Base-by-base conservation (phyloP, 2,329 filamentous ascomycete species). In the Ophiostoma sp. region DNA sequence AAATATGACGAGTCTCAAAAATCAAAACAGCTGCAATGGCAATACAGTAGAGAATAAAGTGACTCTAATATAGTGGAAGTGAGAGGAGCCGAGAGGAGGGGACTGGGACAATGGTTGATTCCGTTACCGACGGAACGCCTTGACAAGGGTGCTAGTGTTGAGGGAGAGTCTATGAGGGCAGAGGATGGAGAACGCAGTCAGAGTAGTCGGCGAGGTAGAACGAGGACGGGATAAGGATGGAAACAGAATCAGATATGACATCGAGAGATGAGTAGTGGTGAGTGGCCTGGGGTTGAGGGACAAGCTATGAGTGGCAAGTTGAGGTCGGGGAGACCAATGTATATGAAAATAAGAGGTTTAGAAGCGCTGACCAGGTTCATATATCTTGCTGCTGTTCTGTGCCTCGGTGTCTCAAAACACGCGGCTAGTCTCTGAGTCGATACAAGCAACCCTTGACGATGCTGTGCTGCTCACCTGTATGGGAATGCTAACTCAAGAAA, bases 1-100 rank as follows among this genome's bases (percentile, higher is more conserved):
- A 60, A 62, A 62, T 27, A 62, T 62, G 57, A 62, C 57, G 27
- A 62, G 57, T 62, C 57, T 62, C 44, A 48, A 57, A 57, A 57
- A 4, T 1, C 8, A 20, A 62, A 62, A 52, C 13, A 6, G 27
- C 4, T 27, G 52, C 11, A 57, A 48, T 48, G 52, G 3, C 52
- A 57, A 57, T 57, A 27, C 27, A 57, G 44, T 11, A 57, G 23
- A 57, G n/a, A 4, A 4, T 57, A 17, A 20, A 57, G 52, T 27
- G 8, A 27, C 10, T 23, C n/a, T 57, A 27, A 3, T n/a, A 48
- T 20, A 48, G 44, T 48, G 44, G 44, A 48, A 48, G 57, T 27
- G 23, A 62, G 57, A 31, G 57, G 15, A 33, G 13, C 57, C 27
- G 27, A 33, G 57, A 33, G 57, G 13, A 33, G 44, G 17, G 5